Percentiles rank a stretch among this genome's conserved stretches.
These are phyloP conservation scores for Ophiocordyceps camponoti-rufipedis DNA, from an alignment of 2,329 filamentous ascomycete genomes.

Conservation along the genomic window DNA sequence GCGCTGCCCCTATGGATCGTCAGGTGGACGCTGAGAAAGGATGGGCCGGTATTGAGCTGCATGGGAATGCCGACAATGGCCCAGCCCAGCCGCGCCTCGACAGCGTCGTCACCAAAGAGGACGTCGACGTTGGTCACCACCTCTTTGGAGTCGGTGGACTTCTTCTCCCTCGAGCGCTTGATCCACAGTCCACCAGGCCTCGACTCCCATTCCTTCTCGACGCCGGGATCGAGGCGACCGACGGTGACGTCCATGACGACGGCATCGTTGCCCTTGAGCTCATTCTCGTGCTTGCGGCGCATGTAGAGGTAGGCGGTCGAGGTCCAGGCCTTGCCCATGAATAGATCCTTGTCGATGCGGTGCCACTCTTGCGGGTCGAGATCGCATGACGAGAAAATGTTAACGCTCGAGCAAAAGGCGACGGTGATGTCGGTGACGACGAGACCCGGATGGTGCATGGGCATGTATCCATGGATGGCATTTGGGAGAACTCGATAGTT, in stretches of 20 bases:
- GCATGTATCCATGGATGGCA: slow-evolving; percentile 72
- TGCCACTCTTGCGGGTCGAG: slow-evolving; percentile 59
- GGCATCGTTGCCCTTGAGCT: slow-evolving; percentile 54
- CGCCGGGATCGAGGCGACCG: slow-evolving; percentile 49
- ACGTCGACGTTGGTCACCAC: slow-evolving; percentile 72
- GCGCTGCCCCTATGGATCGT: slow-evolving; percentile 59
- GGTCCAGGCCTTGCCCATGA: slow-evolving; percentile 56
- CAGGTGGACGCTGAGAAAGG: slow-evolving; percentile 52
- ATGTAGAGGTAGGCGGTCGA: slow-evolving; percentile 67
- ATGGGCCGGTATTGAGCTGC: slow-evolving; percentile 44
- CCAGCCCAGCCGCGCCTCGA: slow-evolving; percentile 80
- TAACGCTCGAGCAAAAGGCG: slow-evolving; percentile 55
- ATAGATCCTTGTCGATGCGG: slow-evolving; percentile 77
- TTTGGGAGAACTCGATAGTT: slow-evolving; percentile 75
- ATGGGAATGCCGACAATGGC: slow-evolving; percentile 56
- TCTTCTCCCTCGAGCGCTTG: slow-evolving; percentile 50
- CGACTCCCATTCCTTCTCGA: slow-evolving; percentile 47
- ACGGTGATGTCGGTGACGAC: slow-evolving; percentile 77
- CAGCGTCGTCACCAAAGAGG: slow-evolving; percentile 77
- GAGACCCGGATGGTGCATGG: slow-evolving; percentile 65
- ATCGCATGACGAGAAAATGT: slow-evolving; percentile 57
- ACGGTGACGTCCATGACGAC: slow-evolving; percentile 67
- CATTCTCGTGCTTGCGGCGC: slow-evolving; percentile 70
- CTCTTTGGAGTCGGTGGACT: slow-evolving; percentile 55
- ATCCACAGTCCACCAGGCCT: slow-evolving; percentile 68